Evolutionary conservation across 345 rosid genomes (phyloP).

Genomic region (Melastoma malabathricum): DNA sequence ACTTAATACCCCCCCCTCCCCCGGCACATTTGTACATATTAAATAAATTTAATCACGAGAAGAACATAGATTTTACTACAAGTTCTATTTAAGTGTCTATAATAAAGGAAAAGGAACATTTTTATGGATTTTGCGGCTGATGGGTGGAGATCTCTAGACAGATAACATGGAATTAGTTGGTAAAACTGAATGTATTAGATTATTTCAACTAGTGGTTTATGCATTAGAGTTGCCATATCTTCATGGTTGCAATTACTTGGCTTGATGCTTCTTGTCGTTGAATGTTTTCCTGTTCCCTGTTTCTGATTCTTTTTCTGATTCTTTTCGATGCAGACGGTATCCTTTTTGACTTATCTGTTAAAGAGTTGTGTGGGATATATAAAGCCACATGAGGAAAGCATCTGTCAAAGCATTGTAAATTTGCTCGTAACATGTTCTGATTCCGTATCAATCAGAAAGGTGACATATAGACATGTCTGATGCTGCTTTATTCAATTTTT

Average conservation of each 20-base stretch:
- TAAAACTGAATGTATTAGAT: too few relatives aligned
- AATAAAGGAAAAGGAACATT: too few relatives aligned
- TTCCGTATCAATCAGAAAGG: constrained; percentile 93
- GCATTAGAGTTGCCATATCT: too few relatives aligned
- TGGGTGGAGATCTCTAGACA: too few relatives aligned
- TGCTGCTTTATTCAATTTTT: background rate
- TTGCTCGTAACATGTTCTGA: constrained; percentile 97
- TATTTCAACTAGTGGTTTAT: too few relatives aligned
- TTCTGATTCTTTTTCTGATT: constrained; percentile 10
- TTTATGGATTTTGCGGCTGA: too few relatives aligned
- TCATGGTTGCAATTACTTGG: background rate
- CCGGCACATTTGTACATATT: too few relatives aligned
- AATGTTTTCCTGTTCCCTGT: background rate
- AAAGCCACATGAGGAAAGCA: constrained; percentile 93
- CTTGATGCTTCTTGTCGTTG: background rate
- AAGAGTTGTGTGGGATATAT: constrained; percentile 95
- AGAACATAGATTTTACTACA: too few relatives aligned
- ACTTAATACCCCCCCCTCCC: too few relatives aligned
- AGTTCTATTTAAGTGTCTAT: too few relatives aligned
- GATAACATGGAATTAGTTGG: too few relatives aligned
- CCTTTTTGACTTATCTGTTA: constrained; percentile 87
- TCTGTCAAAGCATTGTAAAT: constrained; percentile 93
- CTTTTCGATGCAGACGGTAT: constrained; percentile 66
- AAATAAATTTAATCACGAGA: too few relatives aligned
- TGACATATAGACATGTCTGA: constrained; percentile 11